A percentile compares a stretch with the other conserved stretches of the same genome.
Conservation (phyloP, 2,329 filamentous ascomycete species). For the Aspergillus costaricaensis region DNA sequence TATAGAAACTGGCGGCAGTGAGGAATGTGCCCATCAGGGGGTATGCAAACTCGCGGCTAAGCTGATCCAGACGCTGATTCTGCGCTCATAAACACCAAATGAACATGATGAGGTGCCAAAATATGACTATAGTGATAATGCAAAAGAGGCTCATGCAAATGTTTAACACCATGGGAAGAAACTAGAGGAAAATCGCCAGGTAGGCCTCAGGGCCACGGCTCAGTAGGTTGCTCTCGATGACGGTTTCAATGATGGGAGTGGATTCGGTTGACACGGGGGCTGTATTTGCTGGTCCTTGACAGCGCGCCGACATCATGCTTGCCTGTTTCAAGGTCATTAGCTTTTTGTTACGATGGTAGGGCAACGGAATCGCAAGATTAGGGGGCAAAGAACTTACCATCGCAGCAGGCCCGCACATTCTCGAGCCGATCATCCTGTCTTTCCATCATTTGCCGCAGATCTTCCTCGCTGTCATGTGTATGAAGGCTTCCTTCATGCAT, state of each 20-base stretch:
- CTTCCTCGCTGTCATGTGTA: constrained; percentile 74
- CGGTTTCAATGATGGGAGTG: constrained; percentile 38
- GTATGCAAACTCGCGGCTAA: neutral
- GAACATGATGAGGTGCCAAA: neutral
- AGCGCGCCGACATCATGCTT: constrained; percentile 68
- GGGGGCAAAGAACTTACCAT: constrained; percentile 67
- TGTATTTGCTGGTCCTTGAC: constrained; percentile 45
- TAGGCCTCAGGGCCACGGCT: constrained; percentile 1
- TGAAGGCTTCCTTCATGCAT: constrained; percentile 43
- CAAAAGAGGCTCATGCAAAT: constrained; percentile 4
- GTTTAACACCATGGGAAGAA: constrained; percentile 1
- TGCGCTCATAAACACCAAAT: constrained; percentile 7
- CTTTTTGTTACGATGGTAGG: neutral
- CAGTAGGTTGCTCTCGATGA: neutral
- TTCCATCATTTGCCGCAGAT: constrained; percentile 77
- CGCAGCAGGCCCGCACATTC: constrained; percentile 95
- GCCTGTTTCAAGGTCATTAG: constrained; percentile 48
- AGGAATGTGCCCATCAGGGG: constrained; percentile 1
- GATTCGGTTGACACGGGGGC: constrained; percentile 40
- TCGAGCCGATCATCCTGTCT: constrained; percentile 72
- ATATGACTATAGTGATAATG: neutral
- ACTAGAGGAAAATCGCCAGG: constrained; percentile 1
- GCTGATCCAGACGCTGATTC: constrained; percentile 5
- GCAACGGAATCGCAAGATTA: constrained; percentile 16
- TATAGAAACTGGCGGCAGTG: constrained; percentile 5